Evolutionary conservation across 179 eudicot genomes (phyloP).

Genomic region (Carnegiea gigantea): DNA sequence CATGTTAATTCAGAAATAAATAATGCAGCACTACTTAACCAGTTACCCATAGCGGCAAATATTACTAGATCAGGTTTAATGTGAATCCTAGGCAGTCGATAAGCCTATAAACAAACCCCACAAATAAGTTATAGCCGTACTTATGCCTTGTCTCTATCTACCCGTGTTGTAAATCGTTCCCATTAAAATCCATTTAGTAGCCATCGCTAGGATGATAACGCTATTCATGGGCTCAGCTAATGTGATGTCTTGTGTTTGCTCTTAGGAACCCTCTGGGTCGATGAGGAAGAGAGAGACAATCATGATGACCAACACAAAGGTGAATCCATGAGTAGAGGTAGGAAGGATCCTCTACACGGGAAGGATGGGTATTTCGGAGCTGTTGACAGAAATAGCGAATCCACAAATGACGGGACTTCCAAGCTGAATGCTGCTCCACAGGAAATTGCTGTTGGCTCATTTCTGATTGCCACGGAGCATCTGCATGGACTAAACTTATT

Average conservation of each 20-base stretch:
- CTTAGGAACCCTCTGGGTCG: slow-evolving; percentile 42
- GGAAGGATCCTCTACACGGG: slow-evolving; percentile 21
- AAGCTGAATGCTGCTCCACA: slow-evolving; percentile 22
- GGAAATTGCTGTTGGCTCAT: slow-evolving; percentile 48
- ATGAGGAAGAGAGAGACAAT: slow-evolving; percentile 27
- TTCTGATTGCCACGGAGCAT: slow-evolving; percentile 65
- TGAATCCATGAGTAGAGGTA: slow-evolving; percentile 11
- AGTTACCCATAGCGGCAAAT: too few relatives aligned
- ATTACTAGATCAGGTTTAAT: too few relatives aligned
- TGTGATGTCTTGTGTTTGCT: slow-evolving; percentile 11
- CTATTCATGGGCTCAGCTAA: not conserved
- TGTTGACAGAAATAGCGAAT: slow-evolving; percentile 24
- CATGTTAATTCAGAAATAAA: too few relatives aligned
- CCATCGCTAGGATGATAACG: not conserved
- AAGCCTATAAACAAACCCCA: too few relatives aligned
- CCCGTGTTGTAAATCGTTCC: not conserved
- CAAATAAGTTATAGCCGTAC: not conserved
- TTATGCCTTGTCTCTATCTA: not conserved
- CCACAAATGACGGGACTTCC: slow-evolving; percentile 24
- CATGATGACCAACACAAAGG: slow-evolving; percentile 23
- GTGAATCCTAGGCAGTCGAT: too few relatives aligned
- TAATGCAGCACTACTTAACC: too few relatives aligned
- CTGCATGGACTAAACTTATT: slow-evolving; percentile 50
- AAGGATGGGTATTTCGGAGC: slow-evolving; percentile 36
- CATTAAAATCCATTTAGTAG: not conserved